Evolutionary conservation across 2,329 filamentous ascomycete genomes (phyloP).

Genomic region (Ophiostoma piceae): DNA sequence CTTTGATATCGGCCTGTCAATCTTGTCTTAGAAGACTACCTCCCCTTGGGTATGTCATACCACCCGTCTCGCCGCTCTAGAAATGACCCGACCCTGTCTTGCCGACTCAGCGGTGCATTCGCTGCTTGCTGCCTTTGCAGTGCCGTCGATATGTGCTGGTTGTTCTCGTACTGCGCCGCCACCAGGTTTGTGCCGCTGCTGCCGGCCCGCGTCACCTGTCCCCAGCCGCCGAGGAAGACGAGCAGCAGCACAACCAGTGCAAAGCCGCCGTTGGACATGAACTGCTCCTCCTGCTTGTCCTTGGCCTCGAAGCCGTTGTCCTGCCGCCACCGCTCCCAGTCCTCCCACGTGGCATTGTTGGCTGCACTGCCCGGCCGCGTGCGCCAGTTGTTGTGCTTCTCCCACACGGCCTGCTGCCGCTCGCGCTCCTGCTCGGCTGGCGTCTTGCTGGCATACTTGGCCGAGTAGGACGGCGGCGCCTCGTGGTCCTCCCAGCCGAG

Average conservation of each 20-base stretch:
- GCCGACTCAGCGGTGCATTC: constrained; percentile 48
- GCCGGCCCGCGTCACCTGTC: constrained; percentile 66
- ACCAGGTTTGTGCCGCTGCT: constrained; percentile 57
- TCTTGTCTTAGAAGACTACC: neutral
- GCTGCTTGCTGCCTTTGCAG: constrained; percentile 50
- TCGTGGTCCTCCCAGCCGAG: constrained; percentile 63
- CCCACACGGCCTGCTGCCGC: constrained; percentile 7
- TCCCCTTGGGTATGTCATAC: constrained; percentile 25
- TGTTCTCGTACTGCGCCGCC: constrained; percentile 61
- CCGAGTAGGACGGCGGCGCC: neutral
- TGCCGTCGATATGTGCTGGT: constrained; percentile 59
- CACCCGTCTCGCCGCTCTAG: constrained; percentile 61
- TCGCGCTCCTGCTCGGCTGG: constrained; percentile 23
- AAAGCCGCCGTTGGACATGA: constrained; percentile 76
- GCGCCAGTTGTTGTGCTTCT: constrained; percentile 45
- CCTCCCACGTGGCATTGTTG: constrained; percentile 91
- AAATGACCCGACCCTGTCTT: constrained; percentile 72
- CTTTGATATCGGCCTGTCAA: neutral
- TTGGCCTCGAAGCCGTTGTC: constrained; percentile 41
- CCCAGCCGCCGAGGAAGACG: constrained; percentile 63
- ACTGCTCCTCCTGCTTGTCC: constrained; percentile 50
- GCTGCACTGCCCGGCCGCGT: constrained; percentile 45
- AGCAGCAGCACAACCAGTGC: constrained; percentile 65
- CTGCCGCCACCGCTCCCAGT: constrained; percentile 81
- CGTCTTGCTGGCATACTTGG: constrained; percentile 43